A percentile compares a stretch with the other conserved stretches of the same genome.
Conservation (phyloP, 2,329 filamentous ascomycete species). For the Tolypocladium cylindrosporum region DNA sequence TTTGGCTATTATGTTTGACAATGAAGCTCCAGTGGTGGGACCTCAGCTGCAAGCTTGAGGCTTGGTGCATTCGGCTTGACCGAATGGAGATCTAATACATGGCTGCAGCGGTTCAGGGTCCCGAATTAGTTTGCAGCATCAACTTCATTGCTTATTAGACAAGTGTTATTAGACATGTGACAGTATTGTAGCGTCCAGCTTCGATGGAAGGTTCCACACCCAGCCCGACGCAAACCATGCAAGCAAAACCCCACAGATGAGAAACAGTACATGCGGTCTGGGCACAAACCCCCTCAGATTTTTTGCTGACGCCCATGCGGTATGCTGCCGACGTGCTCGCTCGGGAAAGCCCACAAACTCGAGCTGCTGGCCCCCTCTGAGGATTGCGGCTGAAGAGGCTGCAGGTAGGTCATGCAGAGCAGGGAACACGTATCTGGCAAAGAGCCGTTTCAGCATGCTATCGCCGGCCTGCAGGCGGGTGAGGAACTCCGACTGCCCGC, state of each 20-base stretch:
- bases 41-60: neutral
- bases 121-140: neutral
- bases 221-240: neutral
- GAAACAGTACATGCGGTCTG: neutral
- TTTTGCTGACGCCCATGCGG: neutral
- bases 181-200: neutral
- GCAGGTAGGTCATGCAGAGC: slow-evolving; percentile 7
- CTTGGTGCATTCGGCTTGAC: neutral
- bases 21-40: neutral
- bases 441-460: slow-evolving; percentile 1
- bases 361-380: neutral
- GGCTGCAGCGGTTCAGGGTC: neutral
- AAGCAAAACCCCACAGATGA: neutral
- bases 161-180: neutral
- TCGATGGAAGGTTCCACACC: neutral
- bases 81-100: neutral
- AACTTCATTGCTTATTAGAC: neutral
- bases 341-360: neutral
- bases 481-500: slow-evolving; percentile 7
- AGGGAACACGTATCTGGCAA: slow-evolving; percentile 6
- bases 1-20: neutral
- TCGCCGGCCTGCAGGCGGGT: slow-evolving; percentile 8
- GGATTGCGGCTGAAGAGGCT: neutral
- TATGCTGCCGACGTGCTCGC: neutral
- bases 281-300: neutral